Evolutionary conservation across 2,329 filamentous ascomycete genomes (phyloP), one percentile per base, ranked within the genome.

Genomic region (Colletotrichum costaricense): DNA sequence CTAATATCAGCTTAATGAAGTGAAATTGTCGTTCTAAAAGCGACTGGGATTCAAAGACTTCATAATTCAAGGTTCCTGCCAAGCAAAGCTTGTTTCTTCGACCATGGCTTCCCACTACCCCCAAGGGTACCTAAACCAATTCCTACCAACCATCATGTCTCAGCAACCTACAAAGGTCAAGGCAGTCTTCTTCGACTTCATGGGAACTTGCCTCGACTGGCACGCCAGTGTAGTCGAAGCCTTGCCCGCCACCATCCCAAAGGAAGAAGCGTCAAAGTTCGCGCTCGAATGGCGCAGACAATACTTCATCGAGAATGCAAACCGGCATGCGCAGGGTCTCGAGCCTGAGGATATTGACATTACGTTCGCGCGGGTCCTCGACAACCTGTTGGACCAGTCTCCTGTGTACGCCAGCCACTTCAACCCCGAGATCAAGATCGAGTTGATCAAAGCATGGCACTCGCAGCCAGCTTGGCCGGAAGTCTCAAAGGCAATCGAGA

Each of bases 151-250:
- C 19, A 46, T 26, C 30, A 67, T 67, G 56, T 42, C 33, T 24
- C 19, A 16, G 2, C 52, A 63, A 38, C 24, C 52, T 30, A 30
- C 42, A 33, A n/a, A 22, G 12, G 22, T 85, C 70, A 87, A 85
- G 77, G 87, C 86, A 3, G 81, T 89, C 55, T 85, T 89, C 75
- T 90, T 89, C 79, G 86, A 90, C 79, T 87, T 90, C 76, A 90
- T 90, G 88, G 88, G 88, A 28, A 90, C 88, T 30, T 90, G 88
- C 74, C 86, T 88, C 3, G 84, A 90, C 77, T 90, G 87, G 88
- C 87, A 89, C 72, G 78, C 77, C 59, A 81, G 81, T 49, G 80
- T 84, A 11, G 74, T 82, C n/a, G 33, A 77, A 22, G 77, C 81
- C 3, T 76, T 86, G 2, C 86, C 85, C 2, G 8, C 75, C 2